phyloP scores from a whole-genome alignment of 768 basidiomycete species.

The Mycena crocata region DNA sequence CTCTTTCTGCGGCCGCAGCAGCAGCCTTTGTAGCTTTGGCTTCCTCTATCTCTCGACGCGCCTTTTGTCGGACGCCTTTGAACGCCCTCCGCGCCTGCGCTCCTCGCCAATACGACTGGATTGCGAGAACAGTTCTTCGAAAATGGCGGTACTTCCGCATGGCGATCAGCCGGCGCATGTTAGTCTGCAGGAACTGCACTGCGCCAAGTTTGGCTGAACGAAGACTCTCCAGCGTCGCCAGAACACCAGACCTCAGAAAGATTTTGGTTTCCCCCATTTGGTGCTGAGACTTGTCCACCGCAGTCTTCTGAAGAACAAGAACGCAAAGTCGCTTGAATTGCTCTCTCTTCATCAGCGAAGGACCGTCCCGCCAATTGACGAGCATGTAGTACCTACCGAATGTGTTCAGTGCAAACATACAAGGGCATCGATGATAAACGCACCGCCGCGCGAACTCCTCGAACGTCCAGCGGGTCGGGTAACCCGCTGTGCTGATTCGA shows the following conservation, averaged over 20 bases:
- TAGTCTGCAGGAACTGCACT: conserved; percentile 98
- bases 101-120: conserved; percentile 95
- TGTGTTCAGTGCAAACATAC: conserved; percentile 30
- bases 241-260: conserved; percentile 98
- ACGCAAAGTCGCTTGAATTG: conserved; percentile 86
- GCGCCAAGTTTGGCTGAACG: conserved; percentile 89
- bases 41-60: conserved; percentile 22
- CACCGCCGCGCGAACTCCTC: conserved; percentile 98
- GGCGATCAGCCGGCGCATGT: conserved; percentile 88
- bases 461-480: conserved; percentile 97
- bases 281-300: conserved; percentile 94
- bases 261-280: conserved; percentile 99
- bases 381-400: conserved; percentile 92
- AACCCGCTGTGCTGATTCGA: conserved; percentile 97
- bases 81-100: conserved; percentile 62
- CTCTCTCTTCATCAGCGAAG: conserved; percentile 81
- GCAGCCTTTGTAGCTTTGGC: conserved; percentile 25
- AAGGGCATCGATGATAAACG: conserved; percentile 41
- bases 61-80: conserved; percentile 19
- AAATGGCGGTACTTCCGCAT: conserved; percentile 80
- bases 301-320: conserved; percentile 83
- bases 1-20: conserved; percentile 14
- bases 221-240: conserved; percentile 91
- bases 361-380: conserved; percentile 86
- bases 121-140: conserved; percentile 77